Evolutionary conservation across 2,329 filamentous ascomycete genomes (phyloP).

Genomic region (Colletotrichum higginsianum): DNA sequence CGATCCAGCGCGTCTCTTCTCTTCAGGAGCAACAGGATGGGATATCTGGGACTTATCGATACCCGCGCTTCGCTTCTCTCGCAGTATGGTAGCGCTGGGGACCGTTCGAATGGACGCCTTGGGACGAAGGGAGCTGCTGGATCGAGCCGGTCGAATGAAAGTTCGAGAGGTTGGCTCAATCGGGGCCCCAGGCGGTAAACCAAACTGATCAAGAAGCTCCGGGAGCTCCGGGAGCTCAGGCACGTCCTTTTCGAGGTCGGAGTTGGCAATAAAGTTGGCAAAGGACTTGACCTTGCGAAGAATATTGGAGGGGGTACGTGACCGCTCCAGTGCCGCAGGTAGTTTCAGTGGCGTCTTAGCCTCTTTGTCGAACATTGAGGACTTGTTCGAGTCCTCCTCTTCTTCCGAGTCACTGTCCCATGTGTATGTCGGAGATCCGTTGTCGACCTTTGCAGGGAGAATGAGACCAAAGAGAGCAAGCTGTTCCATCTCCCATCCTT

Average conservation of each 20-base stretch:
- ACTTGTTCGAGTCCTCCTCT: conserved; percentile 13
- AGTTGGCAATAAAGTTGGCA: conserved; percentile 24
- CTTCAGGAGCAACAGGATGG: conserved; percentile 31
- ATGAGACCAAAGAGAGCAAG: conserved; percentile 40
- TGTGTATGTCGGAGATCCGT: conserved; percentile 30
- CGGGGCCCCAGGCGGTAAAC: conserved; percentile 21
- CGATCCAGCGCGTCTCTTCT: conserved; percentile 27
- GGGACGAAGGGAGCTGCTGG: conserved; percentile 33
- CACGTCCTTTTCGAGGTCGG: conserved; percentile 26
- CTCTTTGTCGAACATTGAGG: not conserved
- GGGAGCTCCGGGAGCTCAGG: conserved; percentile 31
- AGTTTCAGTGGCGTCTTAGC: conserved; percentile 3
- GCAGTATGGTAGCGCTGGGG: conserved; percentile 36
- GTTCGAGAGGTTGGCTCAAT: conserved; percentile 7
- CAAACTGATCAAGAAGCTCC: conserved; percentile 36
- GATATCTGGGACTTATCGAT: conserved; percentile 40
- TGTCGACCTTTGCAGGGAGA: conserved; percentile 32
- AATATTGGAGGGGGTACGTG: conserved; percentile 32
- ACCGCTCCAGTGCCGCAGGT: not conserved
- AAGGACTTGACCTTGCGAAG: conserved; percentile 41
- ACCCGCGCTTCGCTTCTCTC: conserved; percentile 36
- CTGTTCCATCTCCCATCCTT: conserved; percentile 26
- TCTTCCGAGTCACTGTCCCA: conserved; percentile 41
- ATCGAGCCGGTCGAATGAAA: conserved; percentile 33
- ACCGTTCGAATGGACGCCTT: conserved; percentile 9